Evolutionary conservation across 176 grass and related monocot species (phyloP), one percentile per base, ranked within the genome.

Genomic region (Carex myosuroides): DNA sequence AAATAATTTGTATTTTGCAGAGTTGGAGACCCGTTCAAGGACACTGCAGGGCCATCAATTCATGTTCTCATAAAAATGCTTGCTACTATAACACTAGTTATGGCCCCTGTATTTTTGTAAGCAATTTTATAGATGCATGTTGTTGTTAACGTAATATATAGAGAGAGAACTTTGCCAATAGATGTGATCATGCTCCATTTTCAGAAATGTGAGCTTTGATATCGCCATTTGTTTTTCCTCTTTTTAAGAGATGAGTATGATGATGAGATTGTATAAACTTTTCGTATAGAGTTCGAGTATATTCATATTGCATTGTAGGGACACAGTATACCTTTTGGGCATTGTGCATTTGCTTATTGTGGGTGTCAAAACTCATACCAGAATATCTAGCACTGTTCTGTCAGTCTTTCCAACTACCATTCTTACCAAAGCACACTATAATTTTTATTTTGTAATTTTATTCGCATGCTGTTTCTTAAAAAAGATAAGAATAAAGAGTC

Each of bases 61-160:
- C 96, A 99, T 83, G 96, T 99, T 89, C 91, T 99, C 52, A 99
- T 99, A 10, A 99, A 99, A 91, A 99, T 99, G 96, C 96, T 95
- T 9, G 93, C 96, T 2, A 95, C 96, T 21, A 99, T 99, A 72
- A 99, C 96, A 29, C 60, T 99, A 80, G 96, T 99, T 69, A 95
- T 95, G 96, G 96, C 93, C 29, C 96, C 96, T 1, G 89, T 99
- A 79, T 95, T 99, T 79, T 99, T 99, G 85, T 99, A 85, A 90
- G 62, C 48, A 60, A 83, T 42, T 60, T 21, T 44, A 54, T 63
- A 79, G 67, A 81, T 83, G 62, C 60, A 66, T 83, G 58, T 75
- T 66, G 35, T 14, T 42, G 26, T 75, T 83, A 77, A 83, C 58
- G 53, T 65, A 39, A 83, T 87, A 82, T 83, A 83, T 67, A 83